A percentile compares a stretch with the other conserved stretches of the same genome.
These are phyloP conservation scores for Neonectria punicea DNA, from an alignment of 2,329 filamentous ascomycete genomes.

Conservation along the genomic window DNA sequence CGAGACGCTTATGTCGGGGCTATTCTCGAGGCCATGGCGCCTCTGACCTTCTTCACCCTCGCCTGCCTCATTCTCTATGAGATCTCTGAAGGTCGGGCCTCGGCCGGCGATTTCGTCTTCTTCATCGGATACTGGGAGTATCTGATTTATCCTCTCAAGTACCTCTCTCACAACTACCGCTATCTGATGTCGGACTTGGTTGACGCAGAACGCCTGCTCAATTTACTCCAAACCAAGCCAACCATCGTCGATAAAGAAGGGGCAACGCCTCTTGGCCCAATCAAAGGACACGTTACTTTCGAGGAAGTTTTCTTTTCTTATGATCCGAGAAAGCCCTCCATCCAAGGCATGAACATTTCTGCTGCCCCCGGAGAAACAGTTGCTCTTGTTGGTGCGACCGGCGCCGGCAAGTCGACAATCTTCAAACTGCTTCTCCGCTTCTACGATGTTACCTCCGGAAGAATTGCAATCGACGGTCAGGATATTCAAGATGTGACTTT, in stretches of 20 bases:
- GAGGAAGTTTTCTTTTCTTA: conserved; percentile 66
- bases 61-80: conserved; percentile 35
- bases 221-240: conserved; percentile 67
- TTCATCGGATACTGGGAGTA: conserved; percentile 71
- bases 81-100: conserved; percentile 29
- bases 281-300: conserved; percentile 62
- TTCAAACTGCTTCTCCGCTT: conserved; percentile 70
- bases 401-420: conserved; percentile 71
- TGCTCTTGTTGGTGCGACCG: conserved; percentile 71
- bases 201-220: conserved; percentile 70
- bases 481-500: conserved; percentile 69
- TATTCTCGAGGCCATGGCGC: conserved; percentile 55
- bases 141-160: conserved; percentile 53
- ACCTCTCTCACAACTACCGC: conserved; percentile 44
- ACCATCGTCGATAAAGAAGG: conserved; percentile 60
- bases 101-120: conserved; percentile 63
- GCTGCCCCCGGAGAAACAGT: conserved; percentile 64
- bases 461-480: conserved; percentile 67
- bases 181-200: conserved; percentile 59
- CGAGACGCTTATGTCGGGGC: conserved; percentile 37
- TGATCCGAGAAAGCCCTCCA: conserved; percentile 60
- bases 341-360: conserved; percentile 60
- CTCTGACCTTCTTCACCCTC: conserved; percentile 52
- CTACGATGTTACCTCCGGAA: conserved; percentile 66
- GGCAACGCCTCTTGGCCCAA: conserved; percentile 57